Base-by-base conservation (phyloP, 1,284 basidiomycete genomes). In the Trichosporon inkin region DNA sequence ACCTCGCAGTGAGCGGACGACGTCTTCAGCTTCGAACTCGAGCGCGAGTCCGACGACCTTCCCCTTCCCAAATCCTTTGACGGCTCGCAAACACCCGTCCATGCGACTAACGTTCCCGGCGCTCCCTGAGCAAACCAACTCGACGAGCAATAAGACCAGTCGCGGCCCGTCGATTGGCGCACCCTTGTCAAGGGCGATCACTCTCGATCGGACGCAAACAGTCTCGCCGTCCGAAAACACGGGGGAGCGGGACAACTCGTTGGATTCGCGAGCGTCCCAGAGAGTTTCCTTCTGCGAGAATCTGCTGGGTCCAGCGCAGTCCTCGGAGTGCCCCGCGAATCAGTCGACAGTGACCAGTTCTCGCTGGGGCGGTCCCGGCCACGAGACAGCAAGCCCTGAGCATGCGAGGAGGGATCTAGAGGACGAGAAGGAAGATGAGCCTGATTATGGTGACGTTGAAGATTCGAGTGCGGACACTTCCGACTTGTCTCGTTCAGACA, bases 1-100 rank as follows among this genome's bases (percentile, higher is more conserved):
- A n/a, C 44, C 39, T 5, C 61, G 57, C 14, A 53, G 41, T 17
- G 62, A 64, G 16, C 59, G 62, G 13, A 54, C 59, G 2, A 38
- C 32, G 1, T 64, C 60, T 19, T 28, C 41, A 1, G 60, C 60
- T 0, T 60, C 57, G 10, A 47, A 20, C 32, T 58, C 61, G 24
- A 62, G 44, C 20, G 34, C 53, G 13, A 34, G 49, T 2, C 40
- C 63, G 1, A 47, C 53, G 3, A 38, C 54, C 8, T 55, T 73
- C 1, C 71, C 75, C 14, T 74, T 77, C 65, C 71, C 75, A 3
- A 71, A 77, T 57, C 75, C 75, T 0, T 58, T 74, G 16, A 57
- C 60, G 1, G 62, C 65, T 0, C 60, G 75, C 11, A 62, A 64
- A 54, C 75, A 77, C 52, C 75, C 75, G 6, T 74, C 68, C 10